Percentiles rank a stretch among this genome's conserved stretches.
Evolutionary conservation across 2,329 filamentous ascomycete species (phyloP).

Genomic region (Colletotrichum falcatum): DNA sequence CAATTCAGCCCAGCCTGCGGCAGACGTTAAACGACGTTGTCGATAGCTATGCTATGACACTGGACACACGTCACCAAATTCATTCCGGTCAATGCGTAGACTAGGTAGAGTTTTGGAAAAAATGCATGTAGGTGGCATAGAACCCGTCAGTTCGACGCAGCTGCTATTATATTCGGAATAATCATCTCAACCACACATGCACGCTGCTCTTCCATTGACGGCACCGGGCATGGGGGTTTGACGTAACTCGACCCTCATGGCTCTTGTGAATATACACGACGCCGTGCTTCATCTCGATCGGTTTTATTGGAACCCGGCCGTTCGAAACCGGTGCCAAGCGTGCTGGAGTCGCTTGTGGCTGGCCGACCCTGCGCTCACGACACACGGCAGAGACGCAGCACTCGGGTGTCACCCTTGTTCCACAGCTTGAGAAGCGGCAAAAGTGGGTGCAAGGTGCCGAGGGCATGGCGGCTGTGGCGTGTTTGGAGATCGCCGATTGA

Average conservation of each 20-base stretch:
- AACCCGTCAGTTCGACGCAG: background rate
- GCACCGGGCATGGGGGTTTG: background rate
- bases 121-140: accelerated
- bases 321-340: background rate
- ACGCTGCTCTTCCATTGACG: background rate
- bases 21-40: background rate
- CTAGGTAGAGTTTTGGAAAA: background rate
- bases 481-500: background rate
- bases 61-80: background rate
- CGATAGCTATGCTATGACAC: background rate
- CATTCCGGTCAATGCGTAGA: background rate
- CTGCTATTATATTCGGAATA: background rate
- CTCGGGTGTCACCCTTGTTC: background rate
- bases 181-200: background rate
- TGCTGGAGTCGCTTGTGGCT: background rate
- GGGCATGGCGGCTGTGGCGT: background rate
- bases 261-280: background rate
- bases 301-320: background rate
- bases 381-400: too few relatives aligned
- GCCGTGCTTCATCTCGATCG: background rate
- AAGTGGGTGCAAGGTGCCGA: background rate
- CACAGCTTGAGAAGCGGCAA: background rate
- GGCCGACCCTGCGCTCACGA: background rate
- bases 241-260: background rate
- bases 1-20: background rate